These are phyloP conservation scores for Sanghuangporus sanghuang DNA, from an alignment of 1,284 basidiomycete genomes.

Conservation along the genomic window DNA sequence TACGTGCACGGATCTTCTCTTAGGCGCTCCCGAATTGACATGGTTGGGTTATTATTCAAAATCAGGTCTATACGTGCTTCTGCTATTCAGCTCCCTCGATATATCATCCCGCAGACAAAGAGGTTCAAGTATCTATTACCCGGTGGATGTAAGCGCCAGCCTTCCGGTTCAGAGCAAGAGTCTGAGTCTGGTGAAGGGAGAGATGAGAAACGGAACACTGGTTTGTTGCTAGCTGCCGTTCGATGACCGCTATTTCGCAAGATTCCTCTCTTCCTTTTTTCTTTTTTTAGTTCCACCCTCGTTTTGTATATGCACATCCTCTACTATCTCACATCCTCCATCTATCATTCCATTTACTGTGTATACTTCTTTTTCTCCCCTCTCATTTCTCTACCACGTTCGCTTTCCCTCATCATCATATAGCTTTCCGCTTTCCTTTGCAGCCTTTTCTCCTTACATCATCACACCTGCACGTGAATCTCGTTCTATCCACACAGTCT, in stretches of 20 bases:
- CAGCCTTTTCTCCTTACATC: neutral
- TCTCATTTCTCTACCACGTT: neutral
- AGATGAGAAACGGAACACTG: neutral
- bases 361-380: neutral
- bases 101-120: constrained; percentile 2
- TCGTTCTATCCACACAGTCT: too few relatives aligned
- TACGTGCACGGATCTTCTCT: constrained; percentile 7
- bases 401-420: neutral
- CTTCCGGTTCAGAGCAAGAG: neutral
- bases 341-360: neutral
- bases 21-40: neutral
- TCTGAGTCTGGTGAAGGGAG: neutral
- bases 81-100: constrained; percentile 13
- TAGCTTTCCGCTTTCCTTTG: neutral
- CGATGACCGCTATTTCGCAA: neutral
- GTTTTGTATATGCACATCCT: neutral
- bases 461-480: too few relatives aligned
- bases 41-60: neutral
- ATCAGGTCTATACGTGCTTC: constrained; percentile 3
- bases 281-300: neutral
- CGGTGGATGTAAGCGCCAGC: constrained; percentile 10
- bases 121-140: constrained; percentile 12
- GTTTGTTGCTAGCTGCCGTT: neutral
- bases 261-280: neutral
- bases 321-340: neutral